Base-by-base conservation (phyloP, 352 stramenopile species). In the Globisporangium apiculatum region DNA sequence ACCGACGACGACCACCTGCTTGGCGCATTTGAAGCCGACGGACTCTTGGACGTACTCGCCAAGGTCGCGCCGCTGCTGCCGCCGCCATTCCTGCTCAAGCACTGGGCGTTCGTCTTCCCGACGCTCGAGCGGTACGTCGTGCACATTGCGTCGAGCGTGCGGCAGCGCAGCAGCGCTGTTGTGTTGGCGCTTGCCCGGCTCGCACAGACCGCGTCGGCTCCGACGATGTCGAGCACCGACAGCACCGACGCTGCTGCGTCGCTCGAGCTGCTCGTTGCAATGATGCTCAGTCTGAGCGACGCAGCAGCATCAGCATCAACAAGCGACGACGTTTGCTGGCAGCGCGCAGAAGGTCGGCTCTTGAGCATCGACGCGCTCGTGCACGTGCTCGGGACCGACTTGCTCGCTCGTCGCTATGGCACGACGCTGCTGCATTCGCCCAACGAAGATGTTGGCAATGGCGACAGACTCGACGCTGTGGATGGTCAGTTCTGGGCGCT, bases 81-180 rank as follows among this genome's bases (percentile, higher is more conserved):
- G 5, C 57, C 69, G 10, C 9, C 6, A 3, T 91, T 91, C 57
- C 59, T 89, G 6, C 36, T 79, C 41, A 87, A 83, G 53, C 79
- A 91, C 56, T 91, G 82, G 82, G 78, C 73, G 38, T 60, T 89
- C 8, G 65, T 91, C 12, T 89, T 83, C 57, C 76, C 79, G 7
- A 89, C 74, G 5, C 65, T 89, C 37, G 81, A 91, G 56, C 65
- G 77, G 18, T 89, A 91, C 40, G 65, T 91, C 18, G 74, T 85
- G 60, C 82, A 91, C 51, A 71, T 87, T 24, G 79, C 82, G 7
- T 89, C 81, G 2, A 89, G 68, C 43, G 79, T 89, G 31, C 75
- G 79, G 0, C 75, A 85, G 37, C 71, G 74, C 53, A 78, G 73
- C 53, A 86, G 75, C 48, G 67, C 46, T 2, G 71, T 89, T 18